phyloP scores from a whole-genome alignment of 1,284 basidiomycete genomes.

The Sphaerobolus stellatus region DNA sequence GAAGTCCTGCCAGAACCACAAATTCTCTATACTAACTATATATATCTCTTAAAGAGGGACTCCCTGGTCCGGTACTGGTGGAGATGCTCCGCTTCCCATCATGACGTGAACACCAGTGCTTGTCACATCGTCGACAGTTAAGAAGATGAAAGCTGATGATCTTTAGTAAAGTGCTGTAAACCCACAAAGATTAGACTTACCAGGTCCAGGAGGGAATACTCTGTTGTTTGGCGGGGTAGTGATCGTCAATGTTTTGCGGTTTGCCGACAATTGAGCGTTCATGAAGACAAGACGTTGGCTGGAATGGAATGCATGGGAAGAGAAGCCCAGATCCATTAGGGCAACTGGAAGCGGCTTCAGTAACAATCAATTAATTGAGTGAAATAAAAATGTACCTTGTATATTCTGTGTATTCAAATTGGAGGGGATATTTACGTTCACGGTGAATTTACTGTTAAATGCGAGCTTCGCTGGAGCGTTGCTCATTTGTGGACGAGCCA shows the following conservation, averaged over 20 bases:
- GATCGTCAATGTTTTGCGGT: constrained; percentile 40
- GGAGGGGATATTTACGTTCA: constrained; percentile 34
- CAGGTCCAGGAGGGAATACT: constrained; percentile 54
- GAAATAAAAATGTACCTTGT: constrained; percentile 28
- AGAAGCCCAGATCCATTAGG: constrained; percentile 50
- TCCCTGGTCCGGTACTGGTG: constrained; percentile 15
- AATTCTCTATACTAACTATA: too few species aligned
- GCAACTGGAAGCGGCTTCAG: constrained; percentile 18
- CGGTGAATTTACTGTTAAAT: constrained; percentile 40
- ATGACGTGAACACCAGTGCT: constrained; percentile 44
- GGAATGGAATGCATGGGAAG: constrained; percentile 46
- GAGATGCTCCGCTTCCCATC: constrained; percentile 40
- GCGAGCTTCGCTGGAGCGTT: constrained; percentile 38
- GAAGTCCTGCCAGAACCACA: too few species aligned
- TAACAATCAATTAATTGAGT: not conserved
- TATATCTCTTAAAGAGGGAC: too few species aligned
- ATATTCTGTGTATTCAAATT: constrained; percentile 30
- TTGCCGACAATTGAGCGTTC: constrained; percentile 33
- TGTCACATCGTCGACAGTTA: constrained; percentile 48
- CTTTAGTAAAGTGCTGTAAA: not conserved
- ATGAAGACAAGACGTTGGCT: constrained; percentile 48
- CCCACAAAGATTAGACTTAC: constrained; percentile 14
- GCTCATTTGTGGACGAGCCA: constrained; percentile 36
- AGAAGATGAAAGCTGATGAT: constrained; percentile 37
- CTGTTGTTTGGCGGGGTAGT: constrained; percentile 43